Base-by-base conservation (phyloP, 2,329 filamentous ascomycete genomes). In the Verticillium nubilum region DNA sequence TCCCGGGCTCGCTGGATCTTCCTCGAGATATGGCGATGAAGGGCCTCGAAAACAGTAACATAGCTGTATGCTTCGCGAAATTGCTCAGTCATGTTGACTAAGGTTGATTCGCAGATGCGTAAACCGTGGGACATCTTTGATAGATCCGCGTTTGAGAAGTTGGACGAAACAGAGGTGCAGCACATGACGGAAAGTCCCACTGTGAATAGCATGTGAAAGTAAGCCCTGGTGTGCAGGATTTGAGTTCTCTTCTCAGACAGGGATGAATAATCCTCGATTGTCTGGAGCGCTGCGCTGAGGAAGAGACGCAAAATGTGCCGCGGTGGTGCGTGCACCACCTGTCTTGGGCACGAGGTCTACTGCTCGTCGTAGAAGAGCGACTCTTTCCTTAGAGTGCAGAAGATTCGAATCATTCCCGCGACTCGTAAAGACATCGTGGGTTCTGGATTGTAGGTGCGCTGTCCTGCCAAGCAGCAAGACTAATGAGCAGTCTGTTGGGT, bases 121-220 rank as follows among this genome's bases (percentile, higher is more conserved):
- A 67, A 35, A 17, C 61, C 56, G 3, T 59, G 55, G 1, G 59
- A 25, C 13, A 62, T 53, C 19, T 60, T 47, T 12, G 59, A 27
- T 4, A 59, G 56, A 12, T 56, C 52, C 7, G 50, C 56, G 9
- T 42, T 23, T 1, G 58, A 52, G 4, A 65, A 50, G 1, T 56
- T 37, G 13, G 56, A 37, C 4, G 60, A 47, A 1, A 62, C 37
- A 0, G 68, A 66, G 6, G 67, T 58, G 56, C 67, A 67, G 59
- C 68, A 72, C 59, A 76, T 71, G 1, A 76, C 66, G 5, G 69
- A 73, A 0, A 80, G 60, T 0, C 76, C 78, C 2, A 77, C 76
- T 0, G 76, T 76, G 54, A 80, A 80, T 2, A 80, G 72, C 54
- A 76, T 73, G 56, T 80, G 78, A 27, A 80, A 80, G 61, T 80